Evolutionary conservation across 768 basidiomycete species (phyloP), one percentile per base, ranked within the genome.

Genomic region (Russula olivacea): DNA sequence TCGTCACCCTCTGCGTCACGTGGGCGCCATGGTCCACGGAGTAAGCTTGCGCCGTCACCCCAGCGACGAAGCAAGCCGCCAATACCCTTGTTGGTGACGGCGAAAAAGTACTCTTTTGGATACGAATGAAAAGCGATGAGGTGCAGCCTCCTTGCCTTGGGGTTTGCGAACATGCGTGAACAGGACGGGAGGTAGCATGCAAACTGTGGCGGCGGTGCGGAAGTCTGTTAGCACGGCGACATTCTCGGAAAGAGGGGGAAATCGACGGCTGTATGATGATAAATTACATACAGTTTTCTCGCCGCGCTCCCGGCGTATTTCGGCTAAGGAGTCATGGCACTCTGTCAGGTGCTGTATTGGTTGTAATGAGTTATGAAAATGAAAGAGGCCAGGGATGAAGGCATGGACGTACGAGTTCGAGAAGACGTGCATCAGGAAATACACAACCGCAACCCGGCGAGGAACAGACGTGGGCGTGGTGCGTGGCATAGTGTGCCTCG

Each of bases 91-190:
- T 94, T 94, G 17, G 91, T 93, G 21, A 96, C 87, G 21, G 89
- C 83, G 72, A 95, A 96, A 74, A 92, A 95, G 73, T 88, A 96
- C 70, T 93, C 84, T 71, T 91, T 91, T 5, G 93, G 92, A 71
- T 88, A 96, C 55, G 80, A 83, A 69, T 96, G 93, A 15, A 79
- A 83, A 68, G 86, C 80, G 51, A 95, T 90, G 57, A 96, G 80
- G 76, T 95, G 93, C 49, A 89, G 77, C 25, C 93, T 77, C 19
- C 93, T 81, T 17, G 82, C 75, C 73, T 89, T 92, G 0, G 93
- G 93, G 1, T 83, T 86, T 9, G 75, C 70, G 72, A 93, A 95
- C 12, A 78, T 68, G 58, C 82, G 80, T 45, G 79, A 69, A 73
- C 88, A 88, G 2, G 79, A 74, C 12, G 75, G 70, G 65, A 93